A percentile compares a stretch with the other conserved stretches of the same genome.
These are phyloP conservation scores for Orbilia quercus DNA, from an alignment of 2,329 filamentous ascomycete species.

Conservation along the genomic window DNA sequence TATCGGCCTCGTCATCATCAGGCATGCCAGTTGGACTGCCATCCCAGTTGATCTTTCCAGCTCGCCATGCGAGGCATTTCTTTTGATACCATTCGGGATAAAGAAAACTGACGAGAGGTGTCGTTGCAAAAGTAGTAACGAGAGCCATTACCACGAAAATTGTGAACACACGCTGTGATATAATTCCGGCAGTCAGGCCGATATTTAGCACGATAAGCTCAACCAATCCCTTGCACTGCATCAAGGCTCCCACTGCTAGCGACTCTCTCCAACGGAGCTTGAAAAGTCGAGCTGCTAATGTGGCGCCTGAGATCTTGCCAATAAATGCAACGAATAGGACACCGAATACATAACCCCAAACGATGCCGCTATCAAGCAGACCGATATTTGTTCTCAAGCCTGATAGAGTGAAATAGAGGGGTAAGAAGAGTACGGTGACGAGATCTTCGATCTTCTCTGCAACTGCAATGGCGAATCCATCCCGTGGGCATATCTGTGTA, in stretches of 20 bases:
- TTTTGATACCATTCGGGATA: constrained; percentile 82
- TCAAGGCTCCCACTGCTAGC: constrained; percentile 84
- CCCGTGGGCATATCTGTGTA: constrained; percentile 82
- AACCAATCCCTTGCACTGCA: constrained; percentile 96
- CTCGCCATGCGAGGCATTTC: constrained; percentile 78
- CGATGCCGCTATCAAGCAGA: constrained; percentile 79
- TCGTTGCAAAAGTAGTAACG: constrained; percentile 84
- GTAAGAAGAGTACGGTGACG: constrained; percentile 82
- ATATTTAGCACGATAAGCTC: constrained; percentile 65
- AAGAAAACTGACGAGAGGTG: constrained; percentile 76
- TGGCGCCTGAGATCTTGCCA: constrained; percentile 82
- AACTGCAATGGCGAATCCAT: constrained; percentile 88
- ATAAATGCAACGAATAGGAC: constrained; percentile 83
- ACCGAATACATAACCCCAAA: constrained; percentile 91
- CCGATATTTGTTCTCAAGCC: constrained; percentile 89
- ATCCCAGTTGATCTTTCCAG: constrained; percentile 89
- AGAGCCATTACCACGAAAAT: constrained; percentile 69
- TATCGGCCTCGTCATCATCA: constrained; percentile 60
- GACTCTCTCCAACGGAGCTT: constrained; percentile 91
- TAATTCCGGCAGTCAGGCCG: constrained; percentile 35
- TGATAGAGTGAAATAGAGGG: constrained; percentile 92
- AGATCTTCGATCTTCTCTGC: constrained; percentile 96
- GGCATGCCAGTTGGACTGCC: constrained; percentile 67
- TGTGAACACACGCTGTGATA: constrained; percentile 33
- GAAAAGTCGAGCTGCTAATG: constrained; percentile 78